Conservation (phyloP, 2,329 filamentous ascomycete species). For the Bipolaris victoriae region DNA sequence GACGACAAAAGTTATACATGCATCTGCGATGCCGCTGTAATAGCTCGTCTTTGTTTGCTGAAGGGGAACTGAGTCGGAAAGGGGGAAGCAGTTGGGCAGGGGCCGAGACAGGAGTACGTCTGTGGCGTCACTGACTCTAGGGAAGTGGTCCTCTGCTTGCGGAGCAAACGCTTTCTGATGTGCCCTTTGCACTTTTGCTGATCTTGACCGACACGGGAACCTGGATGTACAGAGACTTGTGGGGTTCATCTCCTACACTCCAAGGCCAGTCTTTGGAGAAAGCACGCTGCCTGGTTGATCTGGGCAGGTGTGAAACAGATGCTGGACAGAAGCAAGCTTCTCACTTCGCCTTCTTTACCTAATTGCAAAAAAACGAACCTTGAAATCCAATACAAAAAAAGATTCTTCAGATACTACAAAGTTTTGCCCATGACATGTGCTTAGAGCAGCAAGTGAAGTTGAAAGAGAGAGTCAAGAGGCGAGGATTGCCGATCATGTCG, state of each 20-base stretch:
- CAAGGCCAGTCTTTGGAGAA: conserved; percentile 52
- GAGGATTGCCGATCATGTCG: neutral
- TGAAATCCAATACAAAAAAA: conserved; percentile 8
- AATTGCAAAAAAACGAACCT: conserved; percentile 42
- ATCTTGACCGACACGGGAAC: conserved; percentile 21
- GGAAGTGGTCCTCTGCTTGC: conserved; percentile 48
- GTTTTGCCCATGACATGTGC: neutral
- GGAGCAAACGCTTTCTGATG: conserved; percentile 41
- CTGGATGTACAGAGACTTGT: conserved; percentile 41
- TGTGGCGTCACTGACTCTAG: conserved; percentile 39
- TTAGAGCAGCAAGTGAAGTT: conserved; percentile 7
- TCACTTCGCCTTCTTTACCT: conserved; percentile 45
- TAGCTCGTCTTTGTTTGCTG: conserved; percentile 36
- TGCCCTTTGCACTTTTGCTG: conserved; percentile 46
- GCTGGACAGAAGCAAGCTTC: conserved; percentile 57
- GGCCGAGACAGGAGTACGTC: conserved; percentile 41
- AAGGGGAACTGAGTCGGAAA: conserved; percentile 24
- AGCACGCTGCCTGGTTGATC: conserved; percentile 39
- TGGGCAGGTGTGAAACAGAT: conserved; percentile 56
- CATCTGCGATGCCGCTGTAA: conserved; percentile 49
- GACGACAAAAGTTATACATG: conserved; percentile 49
- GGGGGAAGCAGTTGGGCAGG: conserved; percentile 13
- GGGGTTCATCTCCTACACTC: conserved; percentile 63
- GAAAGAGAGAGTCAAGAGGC: neutral
- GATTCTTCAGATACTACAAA: neutral